Base-by-base conservation (phyloP, 495 filamentous ascomycete species). In the Ramalina intermedia region DNA sequence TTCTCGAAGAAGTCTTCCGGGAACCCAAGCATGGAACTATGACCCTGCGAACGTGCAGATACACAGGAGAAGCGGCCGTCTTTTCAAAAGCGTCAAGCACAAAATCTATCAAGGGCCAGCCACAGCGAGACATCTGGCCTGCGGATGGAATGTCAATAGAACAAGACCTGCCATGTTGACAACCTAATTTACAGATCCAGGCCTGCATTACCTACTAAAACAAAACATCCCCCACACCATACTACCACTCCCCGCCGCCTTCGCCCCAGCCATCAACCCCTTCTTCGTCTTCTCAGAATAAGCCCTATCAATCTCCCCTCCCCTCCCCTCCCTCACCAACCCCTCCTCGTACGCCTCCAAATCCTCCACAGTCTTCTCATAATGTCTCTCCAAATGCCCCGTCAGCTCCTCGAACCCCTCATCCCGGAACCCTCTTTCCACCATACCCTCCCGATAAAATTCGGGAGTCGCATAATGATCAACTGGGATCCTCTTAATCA, bases 321-420 rank as follows among this genome's bases (percentile, higher is more conserved):
- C 44, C 44, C 7, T 11, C 14, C n/a, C 26, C 16, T 23, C 27
- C 44, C 33, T 52, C 37, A 49, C 26, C 42, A 48, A 18, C 6
- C 17, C 35, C 47, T 45, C 44, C 37, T 52, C 43, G 18, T 42
- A 36, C 42, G 29, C 11, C 21, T 46, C 42, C 13, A 58, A 23
- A 38, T 48, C 52, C 36, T 46, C 27, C 40, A 50, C 17, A 8
- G 55, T 45, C 21, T 36, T 49, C 24, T 24, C 21, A 47, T 58
- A 58, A 52, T 51, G 53, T 2, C 16, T 43, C 13, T 18, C 44
- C 38, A 58, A 41, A 43, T 58, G 41, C 41, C 38, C 48, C 6
- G 49, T 58, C 26, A 27, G 36, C 16, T 55, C 41, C 37, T 46
- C 24, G 24, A 40, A 58, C 1, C 48, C 48, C 23, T 44, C 21